A percentile compares a stretch with the other conserved stretches of the same genome.
These are phyloP conservation scores for Neobulgaria alba DNA, from an alignment of 2,329 filamentous ascomycete species.

Conservation along the genomic window DNA sequence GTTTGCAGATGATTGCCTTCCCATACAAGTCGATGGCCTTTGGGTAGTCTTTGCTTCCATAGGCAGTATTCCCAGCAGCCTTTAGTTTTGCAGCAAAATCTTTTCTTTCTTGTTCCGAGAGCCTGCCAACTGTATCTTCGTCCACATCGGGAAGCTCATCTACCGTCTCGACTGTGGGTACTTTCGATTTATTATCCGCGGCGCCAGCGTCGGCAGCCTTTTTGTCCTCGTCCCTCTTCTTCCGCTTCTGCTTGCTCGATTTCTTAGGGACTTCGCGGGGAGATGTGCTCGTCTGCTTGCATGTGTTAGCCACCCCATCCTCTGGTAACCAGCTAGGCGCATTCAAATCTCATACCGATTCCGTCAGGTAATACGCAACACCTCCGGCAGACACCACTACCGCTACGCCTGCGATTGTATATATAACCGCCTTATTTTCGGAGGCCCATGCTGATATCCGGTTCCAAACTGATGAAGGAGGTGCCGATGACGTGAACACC, in stretches of 20 bases:
- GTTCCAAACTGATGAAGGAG: conserved; percentile 53
- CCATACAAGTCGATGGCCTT: conserved; percentile 91
- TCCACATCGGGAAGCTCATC: conserved; percentile 63
- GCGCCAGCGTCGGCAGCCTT: conserved; percentile 61
- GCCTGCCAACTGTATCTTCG: conserved; percentile 43
- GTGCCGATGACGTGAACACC: conserved; percentile 27
- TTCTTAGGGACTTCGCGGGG: conserved; percentile 49
- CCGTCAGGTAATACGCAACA: conserved; percentile 80
- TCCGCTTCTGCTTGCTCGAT: conserved; percentile 78
- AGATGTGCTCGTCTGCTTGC: conserved; percentile 3
- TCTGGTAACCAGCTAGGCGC: background rate
- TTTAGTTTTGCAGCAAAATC: conserved; percentile 88
- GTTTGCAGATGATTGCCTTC: conserved; percentile 92
- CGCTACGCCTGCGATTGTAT: conserved; percentile 91
- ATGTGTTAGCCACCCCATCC: background rate
- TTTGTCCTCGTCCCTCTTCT: conserved; percentile 70
- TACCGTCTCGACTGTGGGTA: conserved; percentile 45
- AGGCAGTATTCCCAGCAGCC: conserved; percentile 91
- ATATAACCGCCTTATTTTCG: conserved; percentile 91
- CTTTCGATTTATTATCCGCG: conserved; percentile 36
- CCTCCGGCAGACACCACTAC: conserved; percentile 86
- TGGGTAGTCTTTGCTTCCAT: conserved; percentile 88
- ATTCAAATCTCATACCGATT: conserved; percentile 38
- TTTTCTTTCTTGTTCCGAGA: conserved; percentile 62
- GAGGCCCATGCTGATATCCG: conserved; percentile 85